These are phyloP conservation scores for Escovopsis weberi DNA, from an alignment of 2,329 filamentous ascomycete species.

Conservation along the genomic window DNA sequence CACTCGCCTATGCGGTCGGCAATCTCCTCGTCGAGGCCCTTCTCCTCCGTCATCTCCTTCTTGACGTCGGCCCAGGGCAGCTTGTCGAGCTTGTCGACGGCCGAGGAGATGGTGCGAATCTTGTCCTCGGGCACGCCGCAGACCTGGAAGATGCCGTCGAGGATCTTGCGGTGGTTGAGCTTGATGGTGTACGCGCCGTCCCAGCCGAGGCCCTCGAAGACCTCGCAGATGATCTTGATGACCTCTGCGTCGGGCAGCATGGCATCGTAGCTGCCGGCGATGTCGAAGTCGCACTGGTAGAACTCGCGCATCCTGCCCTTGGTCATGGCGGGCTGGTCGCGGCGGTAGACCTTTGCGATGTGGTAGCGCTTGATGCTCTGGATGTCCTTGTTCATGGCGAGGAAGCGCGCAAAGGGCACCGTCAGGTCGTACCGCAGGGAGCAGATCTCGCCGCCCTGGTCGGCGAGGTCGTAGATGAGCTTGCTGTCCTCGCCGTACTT, in stretches of 20 bases:
- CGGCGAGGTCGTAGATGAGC: conserved; percentile 77
- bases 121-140: conserved; percentile 79
- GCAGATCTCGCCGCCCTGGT: conserved; percentile 64
- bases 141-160: conserved; percentile 84
- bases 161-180: conserved; percentile 85
- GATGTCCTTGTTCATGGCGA: conserved; percentile 77
- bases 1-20: conserved; percentile 82
- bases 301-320: conserved; percentile 93
- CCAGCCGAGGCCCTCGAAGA: conserved; percentile 70
- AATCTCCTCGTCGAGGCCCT: conserved; percentile 60
- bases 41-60: conserved; percentile 87
- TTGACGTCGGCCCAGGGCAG: conserved; percentile 78
- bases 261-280: conserved; percentile 72
- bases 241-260: conserved; percentile 93
- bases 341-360: conserved; percentile 67
- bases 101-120: conserved; percentile 77
- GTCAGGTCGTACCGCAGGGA: conserved; percentile 79
- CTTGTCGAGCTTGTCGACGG: conserved; percentile 95
- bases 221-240: conserved; percentile 67
- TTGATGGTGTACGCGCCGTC: conserved; percentile 70
- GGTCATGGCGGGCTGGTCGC: conserved; percentile 48
- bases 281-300: conserved; percentile 95
- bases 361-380: conserved; percentile 87
- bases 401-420: conserved; percentile 80
- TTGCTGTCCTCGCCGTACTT: conserved; percentile 91